phyloP scores from a whole-genome alignment of 2,329 filamentous ascomycete species.

The Penicillium aurantiogriseum region DNA sequence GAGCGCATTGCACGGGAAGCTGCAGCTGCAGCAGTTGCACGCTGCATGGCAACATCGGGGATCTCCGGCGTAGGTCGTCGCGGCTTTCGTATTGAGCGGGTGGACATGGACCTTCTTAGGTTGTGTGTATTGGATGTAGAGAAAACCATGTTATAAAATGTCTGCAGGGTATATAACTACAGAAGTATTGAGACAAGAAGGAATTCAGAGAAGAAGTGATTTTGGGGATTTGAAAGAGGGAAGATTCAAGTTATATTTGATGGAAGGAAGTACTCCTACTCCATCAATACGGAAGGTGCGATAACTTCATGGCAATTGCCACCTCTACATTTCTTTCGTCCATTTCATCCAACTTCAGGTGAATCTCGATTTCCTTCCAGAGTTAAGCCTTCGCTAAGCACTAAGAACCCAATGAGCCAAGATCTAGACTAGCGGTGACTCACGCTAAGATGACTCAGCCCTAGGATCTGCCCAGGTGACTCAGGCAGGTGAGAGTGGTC shows the following conservation, averaged over 20 bases:
- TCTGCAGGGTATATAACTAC: slow-evolving; percentile 23
- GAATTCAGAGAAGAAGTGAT: background rate
- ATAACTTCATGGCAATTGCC: background rate
- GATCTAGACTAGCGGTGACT: background rate
- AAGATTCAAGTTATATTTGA: background rate
- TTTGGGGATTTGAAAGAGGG: slow-evolving; percentile 15
- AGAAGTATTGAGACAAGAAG: background rate
- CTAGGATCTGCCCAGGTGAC: background rate
- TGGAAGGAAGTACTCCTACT: background rate
- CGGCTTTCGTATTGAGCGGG: slow-evolving; percentile 37
- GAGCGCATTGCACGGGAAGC: slow-evolving; percentile 46
- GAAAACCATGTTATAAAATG: slow-evolving; percentile 27
- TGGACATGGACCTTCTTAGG: slow-evolving; percentile 41
- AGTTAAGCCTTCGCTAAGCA: background rate
- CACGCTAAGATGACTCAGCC: slow-evolving; percentile 5
- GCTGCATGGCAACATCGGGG: slow-evolving; percentile 30
- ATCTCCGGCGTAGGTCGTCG: slow-evolving; percentile 29
- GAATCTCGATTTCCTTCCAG: background rate
- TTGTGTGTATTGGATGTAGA: slow-evolving; percentile 29
- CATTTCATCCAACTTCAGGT: background rate
- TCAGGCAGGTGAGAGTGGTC: background rate
- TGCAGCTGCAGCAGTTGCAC: slow-evolving; percentile 38
- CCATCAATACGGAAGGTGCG: background rate
- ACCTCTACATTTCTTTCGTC: background rate
- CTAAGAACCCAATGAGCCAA: too few relatives aligned